phyloP scores from a whole-genome alignment of 2,329 filamentous ascomycete genomes.

The Exophiala alcalophila region DNA sequence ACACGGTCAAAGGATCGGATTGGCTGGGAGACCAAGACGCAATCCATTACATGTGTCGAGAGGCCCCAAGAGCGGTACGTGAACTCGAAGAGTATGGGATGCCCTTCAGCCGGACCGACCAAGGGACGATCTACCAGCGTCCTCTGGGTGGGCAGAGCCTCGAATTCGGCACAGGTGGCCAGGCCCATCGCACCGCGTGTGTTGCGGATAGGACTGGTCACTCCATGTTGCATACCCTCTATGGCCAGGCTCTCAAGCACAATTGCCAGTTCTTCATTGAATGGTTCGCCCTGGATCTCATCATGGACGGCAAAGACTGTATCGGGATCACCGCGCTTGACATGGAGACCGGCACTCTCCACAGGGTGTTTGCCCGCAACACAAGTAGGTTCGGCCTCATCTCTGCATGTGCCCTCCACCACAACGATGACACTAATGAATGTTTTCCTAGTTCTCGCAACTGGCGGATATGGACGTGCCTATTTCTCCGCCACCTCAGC shows the following conservation, averaged over 20 bases:
- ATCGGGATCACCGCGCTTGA: constrained; percentile 91
- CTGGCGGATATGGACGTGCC: constrained; percentile 93
- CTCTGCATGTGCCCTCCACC: constrained; percentile 97
- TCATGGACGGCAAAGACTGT: constrained; percentile 97
- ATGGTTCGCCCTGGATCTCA: constrained; percentile 93
- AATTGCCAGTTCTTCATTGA: constrained; percentile 99
- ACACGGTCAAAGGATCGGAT: constrained; percentile 57
- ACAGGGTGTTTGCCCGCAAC: constrained; percentile 84
- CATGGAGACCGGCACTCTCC: constrained; percentile 87
- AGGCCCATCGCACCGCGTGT: constrained; percentile 95
- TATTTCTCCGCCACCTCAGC: constrained; percentile 99
- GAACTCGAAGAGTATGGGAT: constrained; percentile 93
- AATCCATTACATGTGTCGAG: constrained; percentile 59
- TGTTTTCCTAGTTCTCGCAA: constrained; percentile 95
- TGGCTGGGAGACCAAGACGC: constrained; percentile 61
- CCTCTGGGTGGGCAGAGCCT: constrained; percentile 97
- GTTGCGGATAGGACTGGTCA: constrained; percentile 96
- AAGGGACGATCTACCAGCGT: constrained; percentile 97
- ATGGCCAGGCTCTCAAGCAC: constrained; percentile 92
- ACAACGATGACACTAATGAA: constrained; percentile 96
- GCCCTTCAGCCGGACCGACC: constrained; percentile 90
- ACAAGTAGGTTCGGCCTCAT: no score
- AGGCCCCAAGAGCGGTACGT: constrained; percentile 53
- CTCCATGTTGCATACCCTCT: constrained; percentile 95
- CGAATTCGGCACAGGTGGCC: constrained; percentile 91